Evolutionary conservation across 345 rosid genomes (phyloP).

Genomic region (Turritis glabra): DNA sequence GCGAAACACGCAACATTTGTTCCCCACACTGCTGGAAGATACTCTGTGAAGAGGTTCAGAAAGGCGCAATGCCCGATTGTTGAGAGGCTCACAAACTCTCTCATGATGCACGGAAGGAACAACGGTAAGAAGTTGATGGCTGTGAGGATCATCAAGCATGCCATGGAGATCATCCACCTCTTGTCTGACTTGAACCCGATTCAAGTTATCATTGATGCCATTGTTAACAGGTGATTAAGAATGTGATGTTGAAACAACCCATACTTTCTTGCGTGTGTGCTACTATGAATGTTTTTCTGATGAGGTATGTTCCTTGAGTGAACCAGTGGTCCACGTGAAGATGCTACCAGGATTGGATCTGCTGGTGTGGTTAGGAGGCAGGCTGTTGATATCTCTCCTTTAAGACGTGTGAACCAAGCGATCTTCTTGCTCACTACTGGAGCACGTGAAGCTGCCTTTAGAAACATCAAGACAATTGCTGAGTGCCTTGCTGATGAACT

Average conservation of each 20-base stretch:
- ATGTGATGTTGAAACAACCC: neutral
- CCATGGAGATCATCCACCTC: slow-evolving; percentile 92
- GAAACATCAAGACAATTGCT: slow-evolving; percentile 89
- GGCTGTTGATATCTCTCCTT: slow-evolving; percentile 96
- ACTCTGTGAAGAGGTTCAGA: slow-evolving; percentile 90
- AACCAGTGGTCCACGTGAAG: slow-evolving; percentile 91
- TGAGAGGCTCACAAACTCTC: slow-evolving; percentile 91
- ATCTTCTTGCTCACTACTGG: slow-evolving; percentile 86
- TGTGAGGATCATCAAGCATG: slow-evolving; percentile 78
- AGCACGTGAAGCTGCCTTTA: slow-evolving; percentile 93
- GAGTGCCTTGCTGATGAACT: slow-evolving; percentile 98
- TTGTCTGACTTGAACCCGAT: slow-evolving; percentile 82
- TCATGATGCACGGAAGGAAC: slow-evolving; percentile 96
- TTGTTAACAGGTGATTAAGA: slow-evolving; percentile 68
- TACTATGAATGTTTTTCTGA: neutral
- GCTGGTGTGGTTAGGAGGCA: slow-evolving; percentile 99
- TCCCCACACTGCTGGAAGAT: slow-evolving; percentile 95
- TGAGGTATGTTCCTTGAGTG: neutral
- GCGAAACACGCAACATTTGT: slow-evolving; percentile 86
- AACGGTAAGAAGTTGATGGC: slow-evolving; percentile 94
- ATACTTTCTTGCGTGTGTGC: neutral
- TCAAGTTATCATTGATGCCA: slow-evolving; percentile 89
- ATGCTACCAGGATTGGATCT: slow-evolving; percentile 95
- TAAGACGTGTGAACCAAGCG: slow-evolving; percentile 90
- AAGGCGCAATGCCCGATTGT: slow-evolving; percentile 96